These are phyloP conservation scores for Starmerella riodocensis DNA, from an alignment of 805 yeast species.

Conservation along the genomic window DNA sequence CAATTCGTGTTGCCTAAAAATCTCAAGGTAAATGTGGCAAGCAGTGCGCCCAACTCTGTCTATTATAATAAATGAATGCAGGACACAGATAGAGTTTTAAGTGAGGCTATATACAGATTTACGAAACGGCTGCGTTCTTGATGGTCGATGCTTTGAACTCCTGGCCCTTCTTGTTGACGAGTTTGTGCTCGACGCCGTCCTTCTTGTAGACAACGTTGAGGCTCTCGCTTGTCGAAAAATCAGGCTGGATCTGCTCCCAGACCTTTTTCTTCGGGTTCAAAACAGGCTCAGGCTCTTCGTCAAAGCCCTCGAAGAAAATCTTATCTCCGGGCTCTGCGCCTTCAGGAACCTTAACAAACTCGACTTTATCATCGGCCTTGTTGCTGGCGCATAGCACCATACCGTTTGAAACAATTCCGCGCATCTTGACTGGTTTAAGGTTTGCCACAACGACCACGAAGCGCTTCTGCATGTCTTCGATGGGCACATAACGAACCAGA, in stretches of 20 bases:
- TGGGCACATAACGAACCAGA: conserved; percentile 70
- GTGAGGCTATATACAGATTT: too few relatives aligned
- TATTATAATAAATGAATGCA: too few relatives aligned
- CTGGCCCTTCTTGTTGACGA: conserved; percentile 72
- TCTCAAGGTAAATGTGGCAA: too few relatives aligned
- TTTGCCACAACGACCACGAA: conserved; percentile 84
- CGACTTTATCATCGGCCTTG: conserved; percentile 53
- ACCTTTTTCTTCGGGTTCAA: conserved; percentile 96
- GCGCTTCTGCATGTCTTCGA: conserved; percentile 94
- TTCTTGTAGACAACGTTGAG: conserved; percentile 69
- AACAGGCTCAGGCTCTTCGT: conserved; percentile 79
- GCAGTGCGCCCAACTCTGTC: too few relatives aligned
- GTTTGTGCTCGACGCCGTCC: conserved; percentile 55
- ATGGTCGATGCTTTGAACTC: conserved; percentile 59
- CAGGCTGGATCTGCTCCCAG: conserved; percentile 92
- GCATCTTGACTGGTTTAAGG: conserved; percentile 94
- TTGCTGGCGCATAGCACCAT: conserved; percentile 85
- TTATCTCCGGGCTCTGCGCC: conserved; percentile 93
- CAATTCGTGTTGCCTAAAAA: too few relatives aligned
- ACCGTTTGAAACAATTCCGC: conserved; percentile 89
- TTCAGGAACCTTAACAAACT: conserved; percentile 87
- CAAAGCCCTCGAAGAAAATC: conserved; percentile 83
- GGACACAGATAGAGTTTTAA: too few relatives aligned
- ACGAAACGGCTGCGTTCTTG: conserved; percentile 69
- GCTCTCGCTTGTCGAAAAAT: conserved; percentile 64